A percentile compares a stretch with the other conserved stretches of the same genome.
phyloP scores from a whole-genome alignment of 2,329 filamentous ascomycete genomes.

The Coniochaeta pulveracea region DNA sequence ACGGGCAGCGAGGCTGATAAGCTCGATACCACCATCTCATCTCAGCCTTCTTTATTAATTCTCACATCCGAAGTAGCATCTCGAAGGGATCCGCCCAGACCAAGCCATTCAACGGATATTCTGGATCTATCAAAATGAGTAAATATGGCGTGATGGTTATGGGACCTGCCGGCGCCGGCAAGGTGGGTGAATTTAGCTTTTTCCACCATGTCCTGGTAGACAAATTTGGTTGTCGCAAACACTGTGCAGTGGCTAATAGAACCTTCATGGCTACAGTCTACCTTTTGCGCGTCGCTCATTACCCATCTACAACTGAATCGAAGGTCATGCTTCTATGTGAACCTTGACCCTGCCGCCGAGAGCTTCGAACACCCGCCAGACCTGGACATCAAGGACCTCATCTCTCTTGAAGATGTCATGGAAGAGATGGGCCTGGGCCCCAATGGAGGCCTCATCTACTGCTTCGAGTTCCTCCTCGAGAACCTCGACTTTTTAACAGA shows the following conservation, averaged over 20 bases:
- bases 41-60: no score
- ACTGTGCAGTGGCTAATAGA: no score
- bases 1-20: no score
- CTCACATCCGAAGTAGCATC: no score
- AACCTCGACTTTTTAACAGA: conserved; percentile 89
- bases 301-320: conserved; percentile 84
- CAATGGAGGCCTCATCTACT: conserved; percentile 90
- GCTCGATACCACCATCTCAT: no score
- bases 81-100: no score
- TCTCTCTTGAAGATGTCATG: conserved; percentile 92
- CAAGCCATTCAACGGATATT: neutral
- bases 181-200: conserved; percentile 40
- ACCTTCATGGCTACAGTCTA: conserved; percentile 45
- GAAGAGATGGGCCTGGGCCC: conserved; percentile 84
- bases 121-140: conserved; percentile 62
- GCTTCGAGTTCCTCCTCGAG: conserved; percentile 90
- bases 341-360: conserved; percentile 94
- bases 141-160: conserved; percentile 94
- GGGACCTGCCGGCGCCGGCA: conserved; percentile 92
- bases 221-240: no score
- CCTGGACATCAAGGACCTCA: conserved; percentile 90
- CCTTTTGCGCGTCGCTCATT: conserved; percentile 88
- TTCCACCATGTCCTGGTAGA: neutral
- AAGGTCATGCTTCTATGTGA: conserved; percentile 94
- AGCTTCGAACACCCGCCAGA: conserved; percentile 85